Evolutionary conservation across 2,329 filamentous ascomycete species (phyloP).

Genomic region (Cytospora schulzeri): DNA sequence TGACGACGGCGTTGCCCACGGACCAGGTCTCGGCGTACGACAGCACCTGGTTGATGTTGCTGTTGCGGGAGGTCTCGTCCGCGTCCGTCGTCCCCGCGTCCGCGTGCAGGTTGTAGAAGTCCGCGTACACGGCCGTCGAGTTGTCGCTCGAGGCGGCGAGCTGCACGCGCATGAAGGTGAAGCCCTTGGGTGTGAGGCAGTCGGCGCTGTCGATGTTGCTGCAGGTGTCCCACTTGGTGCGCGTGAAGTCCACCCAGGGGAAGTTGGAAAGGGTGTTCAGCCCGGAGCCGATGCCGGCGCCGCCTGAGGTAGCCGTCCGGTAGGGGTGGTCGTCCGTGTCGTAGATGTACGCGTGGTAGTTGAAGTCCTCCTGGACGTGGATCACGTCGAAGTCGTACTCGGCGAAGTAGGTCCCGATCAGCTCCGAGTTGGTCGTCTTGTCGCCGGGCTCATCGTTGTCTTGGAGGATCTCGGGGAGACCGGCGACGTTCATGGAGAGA

Average conservation of each 20-base stretch:
- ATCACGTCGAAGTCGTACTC: conserved; percentile 63
- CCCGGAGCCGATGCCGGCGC: conserved; percentile 63
- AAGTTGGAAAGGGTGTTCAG: conserved; percentile 65
- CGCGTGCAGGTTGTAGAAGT: conserved; percentile 68
- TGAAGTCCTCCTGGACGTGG: conserved; percentile 70
- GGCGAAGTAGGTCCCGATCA: conserved; percentile 59
- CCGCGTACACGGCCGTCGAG: conserved; percentile 53
- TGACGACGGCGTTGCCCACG: conserved; percentile 61
- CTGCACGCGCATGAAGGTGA: conserved; percentile 64
- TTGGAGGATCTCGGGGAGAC: conserved; percentile 59
- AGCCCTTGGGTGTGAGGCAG: conserved; percentile 70
- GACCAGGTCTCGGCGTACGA: conserved; percentile 59
- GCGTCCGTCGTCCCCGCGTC: conserved; percentile 60
- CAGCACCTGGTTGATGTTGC: conserved; percentile 62
- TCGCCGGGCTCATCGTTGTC: conserved; percentile 63
- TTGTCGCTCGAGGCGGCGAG: conserved; percentile 41
- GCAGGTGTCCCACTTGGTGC: conserved; percentile 62
- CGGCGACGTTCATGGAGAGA: conserved; percentile 62
- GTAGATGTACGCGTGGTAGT: conserved; percentile 67
- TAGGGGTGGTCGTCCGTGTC: conserved; percentile 59
- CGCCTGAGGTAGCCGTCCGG: conserved; percentile 66
- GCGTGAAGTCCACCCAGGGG: conserved; percentile 56
- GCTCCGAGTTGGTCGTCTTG: conserved; percentile 58
- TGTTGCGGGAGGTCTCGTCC: conserved; percentile 58
- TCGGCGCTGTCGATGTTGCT: conserved; percentile 57